Evolutionary conservation across 257 asterid species (phyloP), one percentile per base, ranked within the genome.

Genomic region (Paulownia fortunei): DNA sequence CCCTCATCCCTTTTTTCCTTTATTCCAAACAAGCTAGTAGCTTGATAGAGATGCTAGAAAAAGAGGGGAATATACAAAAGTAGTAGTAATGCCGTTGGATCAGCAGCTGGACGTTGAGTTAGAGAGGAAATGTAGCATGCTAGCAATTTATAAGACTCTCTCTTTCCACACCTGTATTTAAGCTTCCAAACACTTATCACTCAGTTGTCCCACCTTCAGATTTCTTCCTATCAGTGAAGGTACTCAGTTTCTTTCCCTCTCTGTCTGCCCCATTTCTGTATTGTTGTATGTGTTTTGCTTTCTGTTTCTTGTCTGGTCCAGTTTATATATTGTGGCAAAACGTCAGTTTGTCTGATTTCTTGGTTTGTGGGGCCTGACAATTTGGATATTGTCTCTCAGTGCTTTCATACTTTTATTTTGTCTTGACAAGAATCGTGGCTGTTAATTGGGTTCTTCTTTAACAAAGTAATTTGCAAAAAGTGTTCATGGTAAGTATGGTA

Each of bases 101-200:
- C 52, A 39, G 42, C 42, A 52, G 30, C 32, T 72, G 77, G 61
- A 41, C 84, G 87, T 80, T 85, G 88, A 68, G 86, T 79, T 76
- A 82, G 81, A 76, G 70, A 66, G 76, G 86, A 84, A 81, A 46
- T 66, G n/a, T 37, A 8, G 24, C 41, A 9, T 5, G 2, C 23
- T 27, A n/a, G 37, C 66, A 56, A 44, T 72, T 44, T 60, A 39
- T 32, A 23, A 54, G 5, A 26, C n/a, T n/a, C n/a, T n/a, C n/a
- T n/a, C n/a, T n/a, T n/a, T n/a, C n/a, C n/a, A n/a, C n/a, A n/a
- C n/a, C n/a, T n/a, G n/a, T n/a, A 16, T 56, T 3, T 24, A 11
- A 24, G 39, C 67, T 32, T 60, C 42, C 41, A 30, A 27, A 30
- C 42, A 27, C 37, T 26, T 21, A 0, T 52, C 23, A 52, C 8